Base-by-base conservation (phyloP, 2,329 filamentous ascomycete species). In the Verticillium nubilum region DNA sequence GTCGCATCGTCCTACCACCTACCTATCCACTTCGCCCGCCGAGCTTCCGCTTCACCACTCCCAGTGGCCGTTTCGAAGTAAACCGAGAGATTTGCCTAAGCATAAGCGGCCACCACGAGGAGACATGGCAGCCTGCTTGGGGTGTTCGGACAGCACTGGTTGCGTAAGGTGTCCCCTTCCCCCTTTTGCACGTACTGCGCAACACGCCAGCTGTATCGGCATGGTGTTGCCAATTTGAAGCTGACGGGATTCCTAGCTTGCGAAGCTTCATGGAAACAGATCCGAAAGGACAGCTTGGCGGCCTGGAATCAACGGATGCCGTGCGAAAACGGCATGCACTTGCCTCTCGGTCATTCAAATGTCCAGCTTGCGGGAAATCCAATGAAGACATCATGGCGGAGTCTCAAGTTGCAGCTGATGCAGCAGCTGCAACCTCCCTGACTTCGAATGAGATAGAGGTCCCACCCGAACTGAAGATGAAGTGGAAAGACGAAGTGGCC, bases 101-200 rank as follows among this genome's bases (percentile, higher is more conserved):
- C 68, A 99, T 98, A 68, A 91, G 86, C 57, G 94, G 93, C 2
- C 94, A 97, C 74, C 95, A 99, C 76, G 95, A 98, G 73, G 95
- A 98, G 78, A 96, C 91, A 17, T 99, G 95, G 95, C 94, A 97
- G 81, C 95, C 95, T 0, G 95, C 95, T 0, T 99, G 95, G 95
- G 95, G 95, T 0, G 89, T 99, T 10, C 84, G 95, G 61, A 98
- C 95, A 4, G 94, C 95, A 17, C 77, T 99, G 6, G 84, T 87
- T 50, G 86, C 86, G 76, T 78, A 70, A 42, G 72, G 67, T 13
- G n/a, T 54, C 25, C n/a, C 25, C 13, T 13, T n/a, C 35, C 17
- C 35, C 35, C 2, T 31, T 31, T 31, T 13, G 29, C 29, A 13
- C 29, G 15, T 15, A 50, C 23, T n/a, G 12, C 10, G 23, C 12